Evolutionary conservation across 345 rosid species (phyloP).

Genomic region (Arabidopsis suecica): DNA sequence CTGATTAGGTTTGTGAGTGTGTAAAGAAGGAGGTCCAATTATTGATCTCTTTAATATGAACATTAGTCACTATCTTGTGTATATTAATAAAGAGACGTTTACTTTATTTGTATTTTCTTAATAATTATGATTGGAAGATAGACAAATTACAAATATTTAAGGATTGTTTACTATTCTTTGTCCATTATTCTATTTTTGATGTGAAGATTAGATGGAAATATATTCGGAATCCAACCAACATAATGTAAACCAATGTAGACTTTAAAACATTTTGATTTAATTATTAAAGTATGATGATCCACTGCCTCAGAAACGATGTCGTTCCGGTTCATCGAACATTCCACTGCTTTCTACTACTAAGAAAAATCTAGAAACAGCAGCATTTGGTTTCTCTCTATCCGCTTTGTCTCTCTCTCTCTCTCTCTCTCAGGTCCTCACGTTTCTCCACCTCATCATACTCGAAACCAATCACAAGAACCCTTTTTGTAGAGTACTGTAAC

Average conservation of each 20-base stretch:
- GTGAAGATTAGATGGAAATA: conserved; percentile 18
- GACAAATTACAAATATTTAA: background rate
- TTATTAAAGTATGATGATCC: no score
- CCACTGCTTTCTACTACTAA: background rate
- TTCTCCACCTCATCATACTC: background rate
- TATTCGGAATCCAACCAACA: conserved; percentile 30
- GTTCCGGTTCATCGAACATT: background rate
- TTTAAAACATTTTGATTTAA: no score
- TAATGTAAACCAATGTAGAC: no score
- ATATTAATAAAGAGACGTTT: background rate
- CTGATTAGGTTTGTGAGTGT: background rate
- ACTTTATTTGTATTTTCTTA: conserved; percentile 22
- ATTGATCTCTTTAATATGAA: conserved; percentile 24
- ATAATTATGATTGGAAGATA: conserved; percentile 6
- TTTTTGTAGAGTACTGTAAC: background rate
- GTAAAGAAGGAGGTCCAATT: conserved; percentile 12
- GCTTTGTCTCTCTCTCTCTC: background rate
- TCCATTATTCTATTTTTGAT: background rate
- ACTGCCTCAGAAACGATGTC: background rate
- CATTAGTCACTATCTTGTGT: conserved; percentile 35
- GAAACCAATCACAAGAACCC: background rate
- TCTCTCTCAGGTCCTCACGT: background rate
- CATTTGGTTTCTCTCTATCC: background rate
- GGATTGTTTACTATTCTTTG: background rate
- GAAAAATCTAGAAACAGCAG: background rate